Evolutionary conservation across 371 early-diverging fungal genomes (phyloP).

Genomic region (Mortierella sp.): DNA sequence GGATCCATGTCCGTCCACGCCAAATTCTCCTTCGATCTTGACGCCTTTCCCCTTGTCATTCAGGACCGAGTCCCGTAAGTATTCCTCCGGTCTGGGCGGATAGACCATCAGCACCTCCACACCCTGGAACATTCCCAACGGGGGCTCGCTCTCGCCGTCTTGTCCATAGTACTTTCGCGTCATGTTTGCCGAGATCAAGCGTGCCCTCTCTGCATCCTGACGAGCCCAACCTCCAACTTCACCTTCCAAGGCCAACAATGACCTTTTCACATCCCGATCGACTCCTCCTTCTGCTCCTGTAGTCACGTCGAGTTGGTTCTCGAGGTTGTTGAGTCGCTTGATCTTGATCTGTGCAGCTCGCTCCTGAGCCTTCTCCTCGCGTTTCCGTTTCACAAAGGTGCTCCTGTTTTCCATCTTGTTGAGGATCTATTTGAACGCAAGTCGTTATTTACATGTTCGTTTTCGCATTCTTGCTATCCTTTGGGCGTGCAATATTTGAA

Average conservation of each 20-base stretch:
- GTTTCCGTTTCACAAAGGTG: slow-evolving; percentile 22
- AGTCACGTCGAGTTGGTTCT: slow-evolving; percentile 26
- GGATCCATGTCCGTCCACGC: neutral
- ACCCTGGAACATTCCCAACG: slow-evolving; percentile 50
- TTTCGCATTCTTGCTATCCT: too few species aligned
- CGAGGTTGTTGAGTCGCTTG: slow-evolving; percentile 45
- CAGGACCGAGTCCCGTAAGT: slow-evolving; percentile 6
- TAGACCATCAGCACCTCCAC: slow-evolving; percentile 38
- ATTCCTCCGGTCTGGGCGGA: slow-evolving; percentile 38
- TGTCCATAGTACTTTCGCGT: slow-evolving; percentile 41
- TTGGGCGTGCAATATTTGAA: too few species aligned
- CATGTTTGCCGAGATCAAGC: slow-evolving; percentile 22
- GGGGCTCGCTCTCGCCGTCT: slow-evolving; percentile 37
- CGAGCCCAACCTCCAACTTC: slow-evolving; percentile 19
- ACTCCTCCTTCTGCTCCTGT: neutral
- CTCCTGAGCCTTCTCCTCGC: slow-evolving; percentile 21
- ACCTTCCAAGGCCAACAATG: slow-evolving; percentile 27
- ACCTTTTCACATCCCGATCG: slow-evolving; percentile 1
- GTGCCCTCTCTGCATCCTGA: slow-evolving; percentile 26
- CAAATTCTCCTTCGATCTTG: slow-evolving; percentile 10
- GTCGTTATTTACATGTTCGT: neutral
- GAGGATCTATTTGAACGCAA: slow-evolving; percentile 20
- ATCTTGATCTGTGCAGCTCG: slow-evolving; percentile 24
- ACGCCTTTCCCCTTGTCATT: neutral
- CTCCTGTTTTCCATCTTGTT: slow-evolving; percentile 48